These are phyloP conservation scores for Pythium brassicae DNA, from an alignment of 352 stramenopile genomes.

Conservation along the genomic window DNA sequence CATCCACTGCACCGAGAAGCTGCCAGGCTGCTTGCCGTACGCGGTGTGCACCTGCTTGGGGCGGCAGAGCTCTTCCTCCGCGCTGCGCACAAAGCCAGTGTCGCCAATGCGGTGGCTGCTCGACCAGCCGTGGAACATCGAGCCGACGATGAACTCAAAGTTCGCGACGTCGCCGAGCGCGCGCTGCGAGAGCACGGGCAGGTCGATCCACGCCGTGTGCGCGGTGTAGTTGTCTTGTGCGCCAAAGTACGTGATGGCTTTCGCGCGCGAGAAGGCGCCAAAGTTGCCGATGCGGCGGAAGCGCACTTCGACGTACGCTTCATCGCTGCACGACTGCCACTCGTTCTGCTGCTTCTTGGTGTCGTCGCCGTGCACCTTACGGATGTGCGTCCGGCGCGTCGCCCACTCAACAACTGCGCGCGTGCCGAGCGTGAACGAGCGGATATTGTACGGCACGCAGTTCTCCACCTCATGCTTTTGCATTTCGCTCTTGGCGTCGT, in stretches of 20 bases:
- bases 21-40: conserved; percentile 49
- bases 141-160: conserved; percentile 78
- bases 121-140: conserved; percentile 75
- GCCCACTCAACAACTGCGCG: conserved; percentile 65
- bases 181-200: conserved; percentile 13
- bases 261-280: conserved; percentile 29
- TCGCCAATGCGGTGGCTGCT: conserved; percentile 52
- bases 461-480: conserved; percentile 82
- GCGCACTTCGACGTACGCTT: conserved; percentile 50
- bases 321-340: conserved; percentile 70
- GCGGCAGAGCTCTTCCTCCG: conserved; percentile 46
- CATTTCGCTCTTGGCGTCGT: conserved; percentile 54
- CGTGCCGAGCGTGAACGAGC: conserved; percentile 52
- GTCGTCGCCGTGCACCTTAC: conserved; percentile 40
- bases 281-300: conserved; percentile 37
- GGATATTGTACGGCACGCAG: conserved; percentile 78
- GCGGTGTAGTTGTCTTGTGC: conserved; percentile 52
- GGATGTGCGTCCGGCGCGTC: conserved; percentile 69
- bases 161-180: conserved; percentile 1
- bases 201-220: conserved; percentile 60
- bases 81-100: conserved; percentile 37
- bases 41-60: conserved; percentile 83
- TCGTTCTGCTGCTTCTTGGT: conserved; percentile 11
- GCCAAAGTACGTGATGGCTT: conserved; percentile 52
- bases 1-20: conserved; percentile 77